Evolutionary conservation across 73 alveolate species (phyloP).

Genomic region (Symbiodinium natans): DNA sequence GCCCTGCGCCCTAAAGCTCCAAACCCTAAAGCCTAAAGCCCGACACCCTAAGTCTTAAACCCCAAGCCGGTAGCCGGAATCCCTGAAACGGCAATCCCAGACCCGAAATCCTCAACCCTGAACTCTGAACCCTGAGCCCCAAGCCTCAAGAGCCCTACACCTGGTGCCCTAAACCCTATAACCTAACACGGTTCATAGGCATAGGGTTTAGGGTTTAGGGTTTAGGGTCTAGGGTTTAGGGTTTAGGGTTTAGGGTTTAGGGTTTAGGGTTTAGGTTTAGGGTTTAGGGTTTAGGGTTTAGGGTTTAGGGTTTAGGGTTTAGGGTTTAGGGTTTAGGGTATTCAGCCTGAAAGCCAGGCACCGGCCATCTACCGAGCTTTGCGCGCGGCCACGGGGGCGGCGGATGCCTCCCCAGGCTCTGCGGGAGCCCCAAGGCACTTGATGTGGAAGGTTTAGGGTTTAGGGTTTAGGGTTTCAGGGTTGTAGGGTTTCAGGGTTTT

Average conservation of each 20-base stretch:
- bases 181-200: no score
- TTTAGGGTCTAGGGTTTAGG: no score
- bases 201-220: neutral
- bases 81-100: neutral
- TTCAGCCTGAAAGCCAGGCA: neutral
- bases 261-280: no score
- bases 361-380: conserved; percentile 68
- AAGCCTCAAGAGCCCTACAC: neutral
- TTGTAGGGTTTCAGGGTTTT: no score
- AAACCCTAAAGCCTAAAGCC: neutral
- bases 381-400: conserved; percentile 50
- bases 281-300: no score
- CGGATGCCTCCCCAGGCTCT: conserved; percentile 45
- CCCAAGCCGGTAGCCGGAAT: neutral
- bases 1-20: no score
- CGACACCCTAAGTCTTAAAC: neutral
- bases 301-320: no score
- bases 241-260: no score
- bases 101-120: neutral
- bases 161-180: neutral
- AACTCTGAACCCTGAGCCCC: neutral
- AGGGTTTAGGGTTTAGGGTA: no score
- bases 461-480: neutral
- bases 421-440: neutral
- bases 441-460: neutral